A percentile compares a stretch with the other conserved stretches of the same genome.
phyloP scores from a whole-genome alignment of 495 filamentous ascomycete species.

The Chlorociboria aeruginascens region DNA sequence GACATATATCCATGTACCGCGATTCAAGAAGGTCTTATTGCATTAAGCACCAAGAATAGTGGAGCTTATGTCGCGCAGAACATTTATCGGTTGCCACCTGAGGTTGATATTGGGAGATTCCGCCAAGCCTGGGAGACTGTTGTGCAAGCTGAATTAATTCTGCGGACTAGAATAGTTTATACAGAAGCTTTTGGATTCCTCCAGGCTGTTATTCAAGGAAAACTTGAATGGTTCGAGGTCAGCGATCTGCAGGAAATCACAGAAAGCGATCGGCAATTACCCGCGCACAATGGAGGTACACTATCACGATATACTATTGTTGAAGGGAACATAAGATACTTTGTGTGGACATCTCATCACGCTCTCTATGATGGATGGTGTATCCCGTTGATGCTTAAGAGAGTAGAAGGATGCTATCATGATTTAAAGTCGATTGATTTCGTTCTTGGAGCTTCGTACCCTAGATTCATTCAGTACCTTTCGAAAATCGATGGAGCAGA shows the following conservation, averaged over 20 bases:
- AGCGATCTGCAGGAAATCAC: background rate
- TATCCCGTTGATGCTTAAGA: background rate
- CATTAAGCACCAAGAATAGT: background rate
- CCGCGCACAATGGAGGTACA: background rate
- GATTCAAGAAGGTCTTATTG: background rate
- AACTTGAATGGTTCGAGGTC: background rate
- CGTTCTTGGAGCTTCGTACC: background rate
- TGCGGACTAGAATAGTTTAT: slow-evolving; percentile 44
- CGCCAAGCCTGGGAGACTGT: slow-evolving; percentile 41
- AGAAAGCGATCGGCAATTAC: background rate
- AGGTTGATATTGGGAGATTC: slow-evolving; percentile 35
- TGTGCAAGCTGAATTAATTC: slow-evolving; percentile 34
- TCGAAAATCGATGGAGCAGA: background rate
- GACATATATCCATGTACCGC: no score
- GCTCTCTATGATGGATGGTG: slow-evolving; percentile 5
- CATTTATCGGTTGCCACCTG: slow-evolving; percentile 30
- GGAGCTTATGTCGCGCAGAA: slow-evolving; percentile 35
- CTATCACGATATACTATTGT: background rate
- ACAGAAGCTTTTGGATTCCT: slow-evolving; percentile 21
- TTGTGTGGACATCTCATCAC: slow-evolving; percentile 1
- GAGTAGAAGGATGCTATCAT: no score
- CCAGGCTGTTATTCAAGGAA: background rate
- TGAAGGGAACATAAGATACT: background rate
- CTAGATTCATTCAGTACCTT: background rate
- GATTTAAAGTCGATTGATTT: no score